Evolutionary conservation across 2,329 filamentous ascomycete species (phyloP).

Genomic region (Pyrenophora seminiperda): DNA sequence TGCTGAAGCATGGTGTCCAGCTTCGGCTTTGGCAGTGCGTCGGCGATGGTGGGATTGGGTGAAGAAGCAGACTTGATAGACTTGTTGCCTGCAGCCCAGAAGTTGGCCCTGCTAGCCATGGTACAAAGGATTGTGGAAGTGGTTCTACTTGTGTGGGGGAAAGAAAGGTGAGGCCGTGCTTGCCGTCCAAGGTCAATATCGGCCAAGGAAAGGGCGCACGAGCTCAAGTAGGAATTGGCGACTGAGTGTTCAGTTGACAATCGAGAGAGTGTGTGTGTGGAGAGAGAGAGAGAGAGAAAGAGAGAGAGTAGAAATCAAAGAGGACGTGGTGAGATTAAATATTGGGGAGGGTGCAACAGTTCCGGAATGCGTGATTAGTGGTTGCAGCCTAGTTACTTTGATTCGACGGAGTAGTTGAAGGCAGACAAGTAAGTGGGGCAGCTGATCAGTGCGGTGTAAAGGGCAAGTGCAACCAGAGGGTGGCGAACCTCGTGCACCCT

Average conservation of each 20-base stretch:
- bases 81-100: constrained; percentile 13
- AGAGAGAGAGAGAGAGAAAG: too few relatives aligned
- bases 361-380: too few relatives aligned
- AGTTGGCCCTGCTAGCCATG: constrained; percentile 3
- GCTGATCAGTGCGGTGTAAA: background rate
- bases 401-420: background rate
- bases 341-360: background rate
- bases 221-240: too few relatives aligned
- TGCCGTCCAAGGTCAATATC: too few relatives aligned
- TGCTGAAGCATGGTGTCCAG: background rate
- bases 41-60: background rate
- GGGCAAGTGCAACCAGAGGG: background rate
- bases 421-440: constrained; percentile 1
- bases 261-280: background rate
- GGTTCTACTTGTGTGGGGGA: too few relatives aligned
- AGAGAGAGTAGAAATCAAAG: constrained; percentile 1
- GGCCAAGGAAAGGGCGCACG: too few relatives aligned
- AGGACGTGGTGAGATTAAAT: background rate
- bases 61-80: constrained; percentile 1
- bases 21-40: background rate
- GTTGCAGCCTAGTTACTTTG: too few relatives aligned
- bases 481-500: background rate
- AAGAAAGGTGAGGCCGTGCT: too few relatives aligned
- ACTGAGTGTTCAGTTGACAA: too few relatives aligned
- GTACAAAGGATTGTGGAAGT: background rate